Evolutionary conservation across 2,329 filamentous ascomycete genomes (phyloP), one percentile per base, ranked within the genome.

Genomic region (Paecilomyces sp.): DNA sequence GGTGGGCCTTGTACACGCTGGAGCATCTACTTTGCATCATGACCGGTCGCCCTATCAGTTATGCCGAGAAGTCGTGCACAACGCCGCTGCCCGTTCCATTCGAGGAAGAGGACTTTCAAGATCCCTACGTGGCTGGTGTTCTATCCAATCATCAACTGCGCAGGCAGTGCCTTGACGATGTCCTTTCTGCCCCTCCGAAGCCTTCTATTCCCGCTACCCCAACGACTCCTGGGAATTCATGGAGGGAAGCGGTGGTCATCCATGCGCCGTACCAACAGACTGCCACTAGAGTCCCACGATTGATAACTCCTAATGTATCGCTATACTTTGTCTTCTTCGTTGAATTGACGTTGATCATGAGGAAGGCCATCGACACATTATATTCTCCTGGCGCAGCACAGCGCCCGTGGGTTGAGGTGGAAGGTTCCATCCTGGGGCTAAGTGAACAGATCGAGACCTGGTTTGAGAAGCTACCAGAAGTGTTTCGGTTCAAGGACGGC

Each of bases 1-100:
- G 77, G 77, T 79, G 76, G 74, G 72, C 76, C 15, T 61, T 79
- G 2, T 76, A 76, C 51, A 65, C 70, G 33, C 66, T 79, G 11
- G 77, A 79, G 63, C 72, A 72, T 30, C 68, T 71, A 25, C 67
- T 79, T 11, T 75, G 71, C 58, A 70, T 74, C 61, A 75, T 78
- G 67, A 77, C 75, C 31, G 77, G 77, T 33, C 73, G 77, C 50
- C 74, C 76, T 3, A 73, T 71, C n/a, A 72, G 67, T 63, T 70
- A 73, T 30, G 66, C 65, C n/a, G 67, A 72, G 18, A 68, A 71
- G 1, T 76, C 77, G 58, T 77, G 74, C 65, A 78, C 74, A 12
- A 76, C 75, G 0, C 74, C 76, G 25, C 67, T 78, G 7, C 76
- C 76, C 1, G 64, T 74, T 13, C 76, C 74, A 2, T 73, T 76